Conservation (phyloP, 2,329 filamentous ascomycete genomes). For the Aspergillus hortae region DNA sequence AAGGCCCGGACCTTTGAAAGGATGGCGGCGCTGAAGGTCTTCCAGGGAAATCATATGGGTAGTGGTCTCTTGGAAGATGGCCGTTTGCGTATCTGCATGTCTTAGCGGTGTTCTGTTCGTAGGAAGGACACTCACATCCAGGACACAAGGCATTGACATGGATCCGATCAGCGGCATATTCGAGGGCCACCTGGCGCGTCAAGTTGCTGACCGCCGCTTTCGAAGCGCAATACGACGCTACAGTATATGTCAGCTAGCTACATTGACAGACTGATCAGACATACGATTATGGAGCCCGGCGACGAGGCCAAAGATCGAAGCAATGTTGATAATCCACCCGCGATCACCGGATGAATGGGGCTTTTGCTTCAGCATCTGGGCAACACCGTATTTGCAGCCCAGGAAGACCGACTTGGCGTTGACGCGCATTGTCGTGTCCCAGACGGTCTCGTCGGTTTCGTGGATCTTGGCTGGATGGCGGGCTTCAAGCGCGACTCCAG, state of each 20-base stretch:
- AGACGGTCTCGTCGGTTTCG: conserved; percentile 43
- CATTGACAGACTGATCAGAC: neutral
- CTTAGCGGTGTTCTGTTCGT: neutral
- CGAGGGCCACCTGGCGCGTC: conserved; percentile 48
- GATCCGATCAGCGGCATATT: conserved; percentile 48
- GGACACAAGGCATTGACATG: conserved; percentile 55
- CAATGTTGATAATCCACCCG: conserved; percentile 32
- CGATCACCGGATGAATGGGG: conserved; percentile 26
- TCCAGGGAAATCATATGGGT: neutral
- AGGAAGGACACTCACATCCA: conserved; percentile 34
- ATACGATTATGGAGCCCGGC: conserved; percentile 19
- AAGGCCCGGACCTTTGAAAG: conserved; percentile 25
- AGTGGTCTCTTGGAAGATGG: conserved; percentile 14
- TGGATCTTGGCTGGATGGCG: conserved; percentile 40
- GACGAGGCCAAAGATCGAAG: conserved; percentile 27
- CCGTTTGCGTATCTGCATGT: conserved; percentile 22
- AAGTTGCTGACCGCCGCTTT: conserved; percentile 52
- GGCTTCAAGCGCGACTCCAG: conserved; percentile 46
- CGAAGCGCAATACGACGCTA: conserved; percentile 44
- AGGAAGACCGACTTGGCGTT: conserved; percentile 40
- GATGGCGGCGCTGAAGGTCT: conserved; percentile 17
- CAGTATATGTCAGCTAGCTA: neutral
- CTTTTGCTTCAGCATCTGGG: conserved; percentile 36
- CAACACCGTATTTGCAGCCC: conserved; percentile 36
- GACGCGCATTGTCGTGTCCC: conserved; percentile 39